Percentiles rank a stretch among this genome's conserved stretches.
phyloP scores from a whole-genome alignment of 163 green algal species.

The Coccomyxa subellipsoidea region DNA sequence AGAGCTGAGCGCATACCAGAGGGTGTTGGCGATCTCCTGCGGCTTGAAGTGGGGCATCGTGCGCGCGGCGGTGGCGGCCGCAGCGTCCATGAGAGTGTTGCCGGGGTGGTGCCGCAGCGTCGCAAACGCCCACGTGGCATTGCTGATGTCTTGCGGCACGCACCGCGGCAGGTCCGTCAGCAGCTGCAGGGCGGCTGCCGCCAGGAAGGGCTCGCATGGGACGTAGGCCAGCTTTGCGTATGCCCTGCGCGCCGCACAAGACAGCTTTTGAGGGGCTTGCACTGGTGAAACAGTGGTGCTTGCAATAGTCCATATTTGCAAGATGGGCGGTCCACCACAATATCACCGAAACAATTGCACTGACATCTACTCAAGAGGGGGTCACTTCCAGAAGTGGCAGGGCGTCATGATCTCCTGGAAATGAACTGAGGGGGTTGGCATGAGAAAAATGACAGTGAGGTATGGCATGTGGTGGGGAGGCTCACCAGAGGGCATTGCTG shows the following conservation, averaged over 20 bases:
- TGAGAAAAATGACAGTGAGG: no score
- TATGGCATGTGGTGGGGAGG: no score
- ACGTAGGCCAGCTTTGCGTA: constrained; percentile 45
- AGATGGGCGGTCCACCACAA: not conserved
- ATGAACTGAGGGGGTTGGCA: no score
- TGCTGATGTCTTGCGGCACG: constrained; percentile 50
- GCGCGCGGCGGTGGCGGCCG: constrained; percentile 13
- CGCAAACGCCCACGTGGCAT: constrained; percentile 50
- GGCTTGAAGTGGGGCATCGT: constrained; percentile 41
- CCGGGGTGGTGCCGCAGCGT: constrained; percentile 40
- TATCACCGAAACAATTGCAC: no score
- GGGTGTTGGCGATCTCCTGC: constrained; percentile 47
- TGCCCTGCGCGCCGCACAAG: constrained; percentile 1
- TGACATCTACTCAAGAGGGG: no score
- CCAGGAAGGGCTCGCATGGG: constrained; percentile 20
- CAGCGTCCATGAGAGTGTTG: constrained; percentile 20
- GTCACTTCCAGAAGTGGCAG: no score
- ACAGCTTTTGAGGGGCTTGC: not conserved
- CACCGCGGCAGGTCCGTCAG: constrained; percentile 34
- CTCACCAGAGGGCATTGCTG: constrained; percentile 46
- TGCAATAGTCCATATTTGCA: not conserved
- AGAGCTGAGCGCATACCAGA: constrained; percentile 29
- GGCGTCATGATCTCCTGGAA: no score
- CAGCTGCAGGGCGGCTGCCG: constrained; percentile 26
- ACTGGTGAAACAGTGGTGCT: no score